Evolutionary conservation across 2,329 filamentous ascomycete genomes (phyloP).

Genomic region (Setomelanomma holmii): DNA sequence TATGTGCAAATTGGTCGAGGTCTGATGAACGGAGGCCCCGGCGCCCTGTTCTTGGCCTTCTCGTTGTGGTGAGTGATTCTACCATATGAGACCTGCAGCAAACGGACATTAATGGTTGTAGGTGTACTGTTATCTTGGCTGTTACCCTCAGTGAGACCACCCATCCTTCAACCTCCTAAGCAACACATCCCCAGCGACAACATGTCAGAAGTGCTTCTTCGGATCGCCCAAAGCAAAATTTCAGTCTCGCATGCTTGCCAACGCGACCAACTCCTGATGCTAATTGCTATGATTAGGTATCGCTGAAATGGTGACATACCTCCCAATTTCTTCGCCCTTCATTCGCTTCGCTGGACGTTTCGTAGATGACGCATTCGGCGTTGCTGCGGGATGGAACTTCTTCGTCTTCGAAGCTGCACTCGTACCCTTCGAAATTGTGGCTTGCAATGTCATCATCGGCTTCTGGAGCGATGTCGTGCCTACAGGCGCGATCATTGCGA

Average conservation of each 20-base stretch:
- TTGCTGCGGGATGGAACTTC: constrained; percentile 77
- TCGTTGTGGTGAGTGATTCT: constrained; percentile 50
- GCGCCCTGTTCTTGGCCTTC: constrained; percentile 56
- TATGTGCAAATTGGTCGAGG: constrained; percentile 57
- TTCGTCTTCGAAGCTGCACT: constrained; percentile 73
- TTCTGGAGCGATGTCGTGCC: constrained; percentile 64
- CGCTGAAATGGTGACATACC: constrained; percentile 78
- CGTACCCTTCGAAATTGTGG: constrained; percentile 71
- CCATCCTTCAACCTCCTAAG: constrained; percentile 22
- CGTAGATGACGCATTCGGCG: constrained; percentile 77
- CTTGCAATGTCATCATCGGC: constrained; percentile 50
- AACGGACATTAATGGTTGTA: constrained; percentile 21
- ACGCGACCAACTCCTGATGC: constrained; percentile 1
- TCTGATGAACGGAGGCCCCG: constrained; percentile 56
- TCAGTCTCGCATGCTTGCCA: neutral
- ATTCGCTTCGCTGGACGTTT: constrained; percentile 78
- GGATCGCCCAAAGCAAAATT: constrained; percentile 19
- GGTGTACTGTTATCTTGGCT: constrained; percentile 52
- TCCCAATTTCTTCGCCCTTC: constrained; percentile 79
- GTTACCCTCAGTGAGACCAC: constrained; percentile 49
- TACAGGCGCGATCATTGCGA: constrained; percentile 67
- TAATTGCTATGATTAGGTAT: constrained; percentile 52
- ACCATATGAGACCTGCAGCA: neutral
- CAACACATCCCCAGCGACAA: constrained; percentile 30
- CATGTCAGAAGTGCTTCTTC: constrained; percentile 19